These are phyloP conservation scores for Clitopilus passeckerianus DNA, from an alignment of 768 basidiomycete genomes.

Conservation along the genomic window DNA sequence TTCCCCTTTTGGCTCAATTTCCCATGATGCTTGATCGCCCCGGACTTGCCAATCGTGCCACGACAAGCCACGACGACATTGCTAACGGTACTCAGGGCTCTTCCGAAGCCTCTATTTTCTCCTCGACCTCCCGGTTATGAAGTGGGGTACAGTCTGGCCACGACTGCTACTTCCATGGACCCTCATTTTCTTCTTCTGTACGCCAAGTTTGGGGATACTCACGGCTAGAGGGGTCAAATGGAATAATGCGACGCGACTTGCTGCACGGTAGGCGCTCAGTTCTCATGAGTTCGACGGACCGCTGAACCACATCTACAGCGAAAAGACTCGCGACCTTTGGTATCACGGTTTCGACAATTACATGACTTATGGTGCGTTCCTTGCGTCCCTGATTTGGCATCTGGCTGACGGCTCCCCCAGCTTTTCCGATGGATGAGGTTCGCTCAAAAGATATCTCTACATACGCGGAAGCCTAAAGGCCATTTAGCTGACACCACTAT, in stretches of 20 bases:
- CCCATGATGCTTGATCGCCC: constrained; percentile 1
- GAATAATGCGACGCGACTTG: constrained; percentile 53
- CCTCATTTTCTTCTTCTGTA: not conserved
- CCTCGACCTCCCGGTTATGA: not conserved
- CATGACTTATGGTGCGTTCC: constrained; percentile 67
- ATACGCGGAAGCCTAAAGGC: constrained; percentile 2
- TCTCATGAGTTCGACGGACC: not conserved
- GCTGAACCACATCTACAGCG: constrained; percentile 31
- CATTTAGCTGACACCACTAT: constrained; percentile 76
- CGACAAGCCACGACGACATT: constrained; percentile 24
- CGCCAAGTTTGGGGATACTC: not conserved
- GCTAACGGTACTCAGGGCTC: not conserved
- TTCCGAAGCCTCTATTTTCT: not conserved
- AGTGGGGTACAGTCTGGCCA: constrained; percentile 1
- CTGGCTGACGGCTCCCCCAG: constrained; percentile 15
- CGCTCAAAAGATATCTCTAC: constrained; percentile 1
- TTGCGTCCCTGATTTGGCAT: too few species aligned
- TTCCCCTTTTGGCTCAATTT: not conserved
- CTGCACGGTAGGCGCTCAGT: constrained; percentile 41
- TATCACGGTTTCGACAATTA: constrained; percentile 89
- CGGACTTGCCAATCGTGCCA: not conserved
- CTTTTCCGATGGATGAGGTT: constrained; percentile 87
- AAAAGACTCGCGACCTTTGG: constrained; percentile 75
- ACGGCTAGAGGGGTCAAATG: constrained; percentile 30
- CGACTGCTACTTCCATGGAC: not conserved